phyloP scores from a whole-genome alignment of 495 filamentous ascomycete genomes.

The Gamarada debralockiae region DNA sequence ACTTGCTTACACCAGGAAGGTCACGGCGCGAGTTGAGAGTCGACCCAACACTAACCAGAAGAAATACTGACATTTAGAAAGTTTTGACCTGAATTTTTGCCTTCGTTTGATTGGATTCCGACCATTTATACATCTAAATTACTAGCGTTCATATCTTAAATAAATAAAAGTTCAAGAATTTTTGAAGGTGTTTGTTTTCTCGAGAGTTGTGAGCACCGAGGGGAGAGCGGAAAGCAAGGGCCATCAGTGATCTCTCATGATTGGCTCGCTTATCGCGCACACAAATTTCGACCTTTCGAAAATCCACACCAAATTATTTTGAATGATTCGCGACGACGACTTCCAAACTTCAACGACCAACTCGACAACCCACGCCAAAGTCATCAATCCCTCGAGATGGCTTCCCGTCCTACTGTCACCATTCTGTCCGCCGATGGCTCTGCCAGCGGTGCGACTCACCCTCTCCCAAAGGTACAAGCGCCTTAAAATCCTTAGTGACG shows the following conservation, averaged over 20 bases:
- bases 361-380: constrained; percentile 19
- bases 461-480: constrained; percentile 63
- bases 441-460: constrained; percentile 78
- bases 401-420: constrained; percentile 90
- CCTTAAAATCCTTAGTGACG: not conserved
- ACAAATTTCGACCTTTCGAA: not conserved
- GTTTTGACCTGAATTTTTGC: too few relatives aligned
- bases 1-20: too few relatives aligned
- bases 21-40: too few relatives aligned
- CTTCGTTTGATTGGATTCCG: too few relatives aligned
- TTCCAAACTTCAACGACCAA: constrained; percentile 17
- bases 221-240: not conserved
- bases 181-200: too few relatives aligned
- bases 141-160: too few relatives aligned
- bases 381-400: constrained; percentile 51
- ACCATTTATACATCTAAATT: too few relatives aligned
- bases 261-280: constrained; percentile 7
- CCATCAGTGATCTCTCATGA: not conserved
- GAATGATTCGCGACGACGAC: constrained; percentile 12
- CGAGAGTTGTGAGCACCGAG: too few relatives aligned
- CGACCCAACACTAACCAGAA: too few relatives aligned
- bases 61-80: too few relatives aligned
- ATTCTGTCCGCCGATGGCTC: constrained; percentile 91
- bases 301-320: constrained; percentile 1
- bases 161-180: too few relatives aligned